Conservation (phyloP, 768 basidiomycete genomes). For the Lanmaoa pseudosensibilis region DNA sequence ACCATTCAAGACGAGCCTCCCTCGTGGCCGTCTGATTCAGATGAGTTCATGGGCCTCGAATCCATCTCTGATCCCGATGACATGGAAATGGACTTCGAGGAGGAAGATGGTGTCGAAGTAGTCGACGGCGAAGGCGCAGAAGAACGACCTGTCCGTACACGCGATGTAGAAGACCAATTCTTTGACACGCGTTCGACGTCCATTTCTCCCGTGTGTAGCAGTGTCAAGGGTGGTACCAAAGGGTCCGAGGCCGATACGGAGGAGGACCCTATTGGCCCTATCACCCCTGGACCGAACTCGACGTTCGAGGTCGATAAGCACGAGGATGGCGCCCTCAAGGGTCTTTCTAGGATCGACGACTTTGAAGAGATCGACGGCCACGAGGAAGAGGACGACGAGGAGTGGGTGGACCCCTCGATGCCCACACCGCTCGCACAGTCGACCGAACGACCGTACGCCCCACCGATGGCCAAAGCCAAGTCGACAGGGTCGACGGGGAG, state of each 20-base stretch:
- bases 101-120: conserved; percentile 44
- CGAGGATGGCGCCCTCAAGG: conserved; percentile 16
- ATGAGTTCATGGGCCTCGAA: conserved; percentile 73
- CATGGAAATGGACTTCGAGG: conserved; percentile 57
- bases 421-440: conserved; percentile 38
- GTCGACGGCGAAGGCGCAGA: conserved; percentile 28
- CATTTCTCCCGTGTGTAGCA: conserved; percentile 42
- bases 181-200: conserved; percentile 53
- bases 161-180: conserved; percentile 47
- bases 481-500: conserved; percentile 32
- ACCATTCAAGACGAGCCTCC: conserved; percentile 88
- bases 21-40: conserved; percentile 73
- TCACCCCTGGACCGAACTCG: conserved; percentile 61
- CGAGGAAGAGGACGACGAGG: conserved; percentile 42
- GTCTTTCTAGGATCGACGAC: conserved; percentile 31
- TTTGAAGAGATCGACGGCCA: conserved; percentile 30
- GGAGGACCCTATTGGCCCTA: conserved; percentile 68
- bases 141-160: conserved; percentile 26
- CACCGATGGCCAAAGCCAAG: conserved; percentile 25
- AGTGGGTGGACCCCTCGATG: conserved; percentile 70
- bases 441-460: conserved; percentile 26
- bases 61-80: conserved; percentile 80
- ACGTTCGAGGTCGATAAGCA: conserved; percentile 26
- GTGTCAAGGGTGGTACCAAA: conserved; percentile 38
- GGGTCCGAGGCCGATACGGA: conserved; percentile 66